Conservation (phyloP, 2,329 filamentous ascomycete genomes). For the Talaromyces albobiverticillius region DNA sequence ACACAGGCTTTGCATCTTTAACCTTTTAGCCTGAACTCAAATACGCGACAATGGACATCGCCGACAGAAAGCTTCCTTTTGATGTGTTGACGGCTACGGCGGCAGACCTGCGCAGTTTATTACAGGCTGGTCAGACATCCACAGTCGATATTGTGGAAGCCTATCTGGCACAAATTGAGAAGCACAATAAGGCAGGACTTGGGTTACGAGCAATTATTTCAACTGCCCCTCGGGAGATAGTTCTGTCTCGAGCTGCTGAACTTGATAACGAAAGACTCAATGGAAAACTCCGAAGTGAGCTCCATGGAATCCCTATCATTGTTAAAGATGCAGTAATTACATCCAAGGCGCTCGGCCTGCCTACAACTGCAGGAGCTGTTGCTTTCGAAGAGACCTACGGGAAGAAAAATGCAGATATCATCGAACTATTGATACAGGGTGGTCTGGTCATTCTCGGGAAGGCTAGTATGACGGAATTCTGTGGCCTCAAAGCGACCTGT, state of each 20-base stretch:
- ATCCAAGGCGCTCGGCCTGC: conserved; percentile 26
- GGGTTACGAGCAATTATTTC: conserved; percentile 8
- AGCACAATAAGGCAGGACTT: conserved; percentile 6
- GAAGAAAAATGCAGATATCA: conserved; percentile 6
- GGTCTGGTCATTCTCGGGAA: conserved; percentile 33
- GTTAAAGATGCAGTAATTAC: conserved; percentile 31
- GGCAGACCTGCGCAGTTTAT: conserved; percentile 1
- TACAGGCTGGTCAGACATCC: conserved; percentile 1
- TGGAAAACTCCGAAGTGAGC: conserved; percentile 24
- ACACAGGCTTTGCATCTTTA: too few species aligned
- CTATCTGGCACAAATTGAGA: conserved; percentile 10
- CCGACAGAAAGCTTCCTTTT: background rate
- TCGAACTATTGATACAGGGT: conserved; percentile 22
- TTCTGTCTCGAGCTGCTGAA: conserved; percentile 16
- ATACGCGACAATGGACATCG: background rate
- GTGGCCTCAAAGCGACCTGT: conserved; percentile 8
- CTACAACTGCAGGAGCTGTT: conserved; percentile 8
- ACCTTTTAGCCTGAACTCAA: background rate
- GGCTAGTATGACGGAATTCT: conserved; percentile 27
- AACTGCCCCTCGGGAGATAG: conserved; percentile 11
- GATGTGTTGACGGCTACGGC: conserved; percentile 7
- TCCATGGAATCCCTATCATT: conserved; percentile 35
- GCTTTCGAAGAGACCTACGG: conserved; percentile 7
- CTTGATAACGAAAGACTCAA: conserved; percentile 25
- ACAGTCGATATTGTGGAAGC: conserved; percentile 5